A percentile compares a stretch with the other conserved stretches of the same genome.
These are phyloP conservation scores for Auriscalpium vulgare DNA, from an alignment of 768 basidiomycete genomes.

Conservation along the genomic window DNA sequence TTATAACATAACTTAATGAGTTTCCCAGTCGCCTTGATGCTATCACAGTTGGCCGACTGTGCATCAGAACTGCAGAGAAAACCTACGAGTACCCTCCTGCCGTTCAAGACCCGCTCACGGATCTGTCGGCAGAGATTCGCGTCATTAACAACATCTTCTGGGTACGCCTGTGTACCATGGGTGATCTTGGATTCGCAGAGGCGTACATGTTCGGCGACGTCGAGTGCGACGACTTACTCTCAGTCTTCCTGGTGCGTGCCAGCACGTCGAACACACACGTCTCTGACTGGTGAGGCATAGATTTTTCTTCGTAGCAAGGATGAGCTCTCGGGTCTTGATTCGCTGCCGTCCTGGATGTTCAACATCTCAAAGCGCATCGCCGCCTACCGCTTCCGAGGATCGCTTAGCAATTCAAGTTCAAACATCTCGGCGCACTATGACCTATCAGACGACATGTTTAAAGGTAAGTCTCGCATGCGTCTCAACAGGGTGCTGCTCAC, in stretches of 20 bases:
- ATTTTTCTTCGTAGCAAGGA: conserved; percentile 8
- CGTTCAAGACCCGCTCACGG: neutral
- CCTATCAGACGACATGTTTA: conserved; percentile 34
- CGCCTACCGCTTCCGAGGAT: conserved; percentile 7
- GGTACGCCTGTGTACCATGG: conserved; percentile 11
- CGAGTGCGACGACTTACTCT: conserved; percentile 9
- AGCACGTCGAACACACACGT: neutral
- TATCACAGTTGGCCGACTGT: neutral
- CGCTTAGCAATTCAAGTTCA: conserved; percentile 12
- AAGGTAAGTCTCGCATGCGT: conserved; percentile 1
- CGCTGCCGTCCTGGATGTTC: conserved; percentile 7
- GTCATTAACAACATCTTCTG: conserved; percentile 13
- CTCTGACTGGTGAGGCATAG: neutral
- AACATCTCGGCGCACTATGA: conserved; percentile 32
- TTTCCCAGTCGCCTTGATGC: too few species aligned
- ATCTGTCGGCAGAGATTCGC: conserved; percentile 1
- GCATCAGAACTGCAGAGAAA: neutral
- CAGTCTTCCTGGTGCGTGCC: conserved; percentile 5
- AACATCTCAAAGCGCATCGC: neutral
- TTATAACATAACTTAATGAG: neutral
- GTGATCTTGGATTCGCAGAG: conserved; percentile 17
- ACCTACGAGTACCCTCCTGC: neutral
- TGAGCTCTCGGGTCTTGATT: conserved; percentile 10
- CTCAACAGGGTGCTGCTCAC: neutral
- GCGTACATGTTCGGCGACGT: conserved; percentile 19